Evolutionary conservation across 352 stramenopile species (phyloP), one percentile per base, ranked within the genome.

Genomic region (Phytophthora niederhauseri): DNA sequence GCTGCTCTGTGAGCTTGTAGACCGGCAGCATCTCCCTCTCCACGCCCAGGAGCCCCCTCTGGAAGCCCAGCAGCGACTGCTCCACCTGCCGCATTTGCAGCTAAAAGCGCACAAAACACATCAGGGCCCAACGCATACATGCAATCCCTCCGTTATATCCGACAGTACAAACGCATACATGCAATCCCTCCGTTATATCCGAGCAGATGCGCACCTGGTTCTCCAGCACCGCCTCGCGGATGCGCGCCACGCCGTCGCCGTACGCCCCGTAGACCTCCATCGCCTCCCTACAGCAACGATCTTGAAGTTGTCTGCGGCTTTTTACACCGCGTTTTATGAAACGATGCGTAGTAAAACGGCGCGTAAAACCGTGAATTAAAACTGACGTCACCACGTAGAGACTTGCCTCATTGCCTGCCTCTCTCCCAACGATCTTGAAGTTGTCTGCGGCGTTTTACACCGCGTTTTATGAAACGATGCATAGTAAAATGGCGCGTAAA

Each of bases 21-120:
- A 95, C 87, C 24, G 87, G 85, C 61, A 91, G 72, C 87, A 93
- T 95, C 72, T 95, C 82, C 24, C 75, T 71, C 78, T 95, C 87
- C 38, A 95, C 85, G 45, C 84, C 80, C 17, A 91, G 51, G 12
- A 95, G 70, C 1, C 85, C 85, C 8, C 66, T 70, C 72, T 95
- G 86, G 59, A 95, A 88, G 9, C 70, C 74, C 53, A 68, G 55
- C 15, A 95, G 73, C 63, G 83, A 84, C 49, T 78, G 68, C 46
- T 85, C 66, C 57, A 93, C 85, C 26, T 79, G 80, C 34, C 59
- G 60, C 81, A 93, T 92, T 66, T 90, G 83, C 6, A 72, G 61
- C 81, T 93, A 60, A 0, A 36, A 46, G 24, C 24, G 24, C n/a
- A 4, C 30, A 4, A 17, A 8, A 22, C 36, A 52, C 15, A 5